A percentile compares a stretch with the other conserved stretches of the same genome.
These are phyloP conservation scores for Capsicum rhomboideum DNA, from an alignment of 257 asterid species.

Conservation along the genomic window DNA sequence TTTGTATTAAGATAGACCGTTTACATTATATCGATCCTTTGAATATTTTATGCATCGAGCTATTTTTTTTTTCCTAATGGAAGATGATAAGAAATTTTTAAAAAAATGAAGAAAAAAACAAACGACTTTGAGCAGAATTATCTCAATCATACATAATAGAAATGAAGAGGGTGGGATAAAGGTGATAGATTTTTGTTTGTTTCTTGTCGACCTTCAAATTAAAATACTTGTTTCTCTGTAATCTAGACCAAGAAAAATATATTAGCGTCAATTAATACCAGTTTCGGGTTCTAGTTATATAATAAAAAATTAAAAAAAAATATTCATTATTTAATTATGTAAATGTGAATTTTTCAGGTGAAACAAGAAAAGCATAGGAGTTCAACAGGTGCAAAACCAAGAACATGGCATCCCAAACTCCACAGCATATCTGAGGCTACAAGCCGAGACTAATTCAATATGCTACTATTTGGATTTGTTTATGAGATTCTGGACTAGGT, in stretches of 20 bases:
- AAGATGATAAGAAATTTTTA: neutral
- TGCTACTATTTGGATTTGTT: neutral
- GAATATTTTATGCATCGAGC: too few species aligned
- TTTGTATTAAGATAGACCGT: too few species aligned
- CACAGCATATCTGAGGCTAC: conserved; percentile 67
- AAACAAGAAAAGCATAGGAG: conserved; percentile 44
- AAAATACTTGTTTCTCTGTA: neutral
- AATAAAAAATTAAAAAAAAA: neutral
- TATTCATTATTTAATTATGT: neutral
- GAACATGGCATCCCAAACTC: conserved; percentile 61
- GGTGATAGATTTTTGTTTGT: neutral
- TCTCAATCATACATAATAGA: neutral
- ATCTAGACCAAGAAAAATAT: neutral
- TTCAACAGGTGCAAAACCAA: conserved; percentile 30
- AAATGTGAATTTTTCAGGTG: conserved; percentile 26
- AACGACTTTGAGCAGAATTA: neutral
- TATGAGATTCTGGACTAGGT: neutral
- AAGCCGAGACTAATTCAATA: conserved; percentile 17
- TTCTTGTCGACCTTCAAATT: neutral
- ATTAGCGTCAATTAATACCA: neutral
- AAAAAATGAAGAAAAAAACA: neutral
- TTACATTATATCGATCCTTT: too few species aligned
- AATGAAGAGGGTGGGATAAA: neutral
- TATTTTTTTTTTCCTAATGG: too few species aligned
- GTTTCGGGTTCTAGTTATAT: neutral